Base-by-base conservation (phyloP, 208 protist genomes). In the Leishmania tropica region DNA sequence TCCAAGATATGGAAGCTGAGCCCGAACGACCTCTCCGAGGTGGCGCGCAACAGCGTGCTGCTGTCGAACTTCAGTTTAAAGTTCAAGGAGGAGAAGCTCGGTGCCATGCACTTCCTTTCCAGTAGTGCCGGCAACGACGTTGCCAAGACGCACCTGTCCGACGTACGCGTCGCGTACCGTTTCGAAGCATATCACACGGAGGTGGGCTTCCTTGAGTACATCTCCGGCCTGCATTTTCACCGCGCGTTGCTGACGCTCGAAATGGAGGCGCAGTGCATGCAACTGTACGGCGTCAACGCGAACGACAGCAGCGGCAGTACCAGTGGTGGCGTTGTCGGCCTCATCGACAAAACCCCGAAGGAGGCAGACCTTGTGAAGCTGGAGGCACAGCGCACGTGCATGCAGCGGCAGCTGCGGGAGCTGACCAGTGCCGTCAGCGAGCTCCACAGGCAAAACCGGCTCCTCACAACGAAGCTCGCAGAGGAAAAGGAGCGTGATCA, bases 1-100 rank as follows among this genome's bases (percentile, higher is more conserved):
- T 97, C 93, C 2, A 97, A 98, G 83, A 92, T 98, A 45, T 98
- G 95, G 95, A 97, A 98, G 81, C 90, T 98, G 47, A 95, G 86
- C 45, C 89, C 93, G 2, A 98, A 93, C 81, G 96, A 98, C 82
- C 95, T 97, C 83, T 98, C 94, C 78, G 96, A 98, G 84, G 97
- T 98, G 81, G 95, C 96, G 11, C 91, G 95, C 21, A 97, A 96
- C 81, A 96, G 90, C 77, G 96, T 98, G 10, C 80, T 98, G 7
- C 84, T 97, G 31, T 96, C 90, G 13, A 94, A 95, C 40, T 98
- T 98, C 82, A 94, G 94, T 67, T 64, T 87, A 40, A 42, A 35
- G 75, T 96, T 98, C 72, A 98, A 98, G 83, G 77, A 92, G 60
- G 89, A 97, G 74, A 91, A 90, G 47, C 91, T 98, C 19, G 96